Percentiles rank a stretch among this genome's conserved stretches.
phyloP scores from a whole-genome alignment of 176 grass and related monocot genomes.

The Aegilops speltoides region DNA sequence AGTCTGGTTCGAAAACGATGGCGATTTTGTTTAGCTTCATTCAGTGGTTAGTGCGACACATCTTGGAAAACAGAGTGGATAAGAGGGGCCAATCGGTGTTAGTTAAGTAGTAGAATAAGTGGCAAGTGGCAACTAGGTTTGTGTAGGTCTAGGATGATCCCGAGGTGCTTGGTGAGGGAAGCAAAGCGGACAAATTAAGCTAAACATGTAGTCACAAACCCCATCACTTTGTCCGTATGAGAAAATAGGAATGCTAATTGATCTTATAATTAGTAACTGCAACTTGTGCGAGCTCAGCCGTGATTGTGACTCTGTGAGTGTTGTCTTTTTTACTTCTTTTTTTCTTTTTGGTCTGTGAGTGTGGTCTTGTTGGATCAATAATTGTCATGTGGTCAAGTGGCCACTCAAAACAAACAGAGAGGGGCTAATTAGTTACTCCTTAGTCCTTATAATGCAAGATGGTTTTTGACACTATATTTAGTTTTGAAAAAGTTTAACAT shows the following conservation, averaged over 20 bases:
- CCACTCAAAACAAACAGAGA: neutral
- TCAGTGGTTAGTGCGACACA: neutral
- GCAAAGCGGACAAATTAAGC: neutral
- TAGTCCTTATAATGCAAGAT: too few species aligned
- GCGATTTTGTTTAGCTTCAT: conserved; percentile 12
- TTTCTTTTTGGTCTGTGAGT: neutral
- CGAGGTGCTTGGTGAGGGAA: neutral
- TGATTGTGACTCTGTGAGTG: neutral
- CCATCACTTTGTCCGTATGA: neutral
- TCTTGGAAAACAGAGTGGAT: conserved; percentile 11
- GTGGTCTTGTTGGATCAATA: neutral
- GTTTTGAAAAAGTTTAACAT: too few species aligned
- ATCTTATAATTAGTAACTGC: neutral
- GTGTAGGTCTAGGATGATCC: conserved; percentile 15
- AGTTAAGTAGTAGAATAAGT: neutral
- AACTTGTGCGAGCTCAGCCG: neutral
- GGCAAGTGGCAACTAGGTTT: conserved; percentile 13
- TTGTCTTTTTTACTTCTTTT: neutral
- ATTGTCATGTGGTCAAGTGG: neutral
- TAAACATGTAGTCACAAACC: neutral
- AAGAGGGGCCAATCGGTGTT: neutral
- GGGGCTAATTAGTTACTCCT: neutral
- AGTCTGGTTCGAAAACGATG: neutral
- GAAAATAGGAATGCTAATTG: neutral
- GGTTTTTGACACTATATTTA: too few species aligned